A percentile compares a stretch with the other conserved stretches of the same genome.
phyloP scores from a whole-genome alignment of 2,329 filamentous ascomycete species.

The Aureobasidium sp. region DNA sequence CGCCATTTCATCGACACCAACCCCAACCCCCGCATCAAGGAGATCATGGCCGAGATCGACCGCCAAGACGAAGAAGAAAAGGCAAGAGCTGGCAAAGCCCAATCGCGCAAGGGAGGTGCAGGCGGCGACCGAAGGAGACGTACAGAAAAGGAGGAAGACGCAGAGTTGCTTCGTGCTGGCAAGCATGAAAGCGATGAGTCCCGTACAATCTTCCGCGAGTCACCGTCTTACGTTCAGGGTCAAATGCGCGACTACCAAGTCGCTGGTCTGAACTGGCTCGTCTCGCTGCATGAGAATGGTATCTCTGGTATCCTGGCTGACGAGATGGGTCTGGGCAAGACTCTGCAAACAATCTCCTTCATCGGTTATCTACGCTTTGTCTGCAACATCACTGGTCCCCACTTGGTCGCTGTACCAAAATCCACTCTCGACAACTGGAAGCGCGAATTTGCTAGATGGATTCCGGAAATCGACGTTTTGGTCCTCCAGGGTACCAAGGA shows the following conservation, averaged over 20 bases:
- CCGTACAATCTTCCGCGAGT: conserved; percentile 88
- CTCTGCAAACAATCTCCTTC: conserved; percentile 93
- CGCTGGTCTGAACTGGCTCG: conserved; percentile 91
- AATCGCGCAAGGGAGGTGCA: conserved; percentile 75
- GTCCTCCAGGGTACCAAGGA: conserved; percentile 94
- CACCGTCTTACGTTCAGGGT: conserved; percentile 78
- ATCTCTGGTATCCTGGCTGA: conserved; percentile 97
- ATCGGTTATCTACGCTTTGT: conserved; percentile 89
- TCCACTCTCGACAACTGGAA: conserved; percentile 98
- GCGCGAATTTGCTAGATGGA: conserved; percentile 88
- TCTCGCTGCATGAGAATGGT: conserved; percentile 95
- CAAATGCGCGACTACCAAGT: conserved; percentile 95
- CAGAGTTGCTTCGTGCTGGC: conserved; percentile 77
- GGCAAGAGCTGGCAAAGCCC: conserved; percentile 61
- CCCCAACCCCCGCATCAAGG: conserved; percentile 86
- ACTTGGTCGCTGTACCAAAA: conserved; percentile 87
- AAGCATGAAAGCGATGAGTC: conserved; percentile 69
- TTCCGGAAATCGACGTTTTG: conserved; percentile 86
- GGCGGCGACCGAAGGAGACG: conserved; percentile 68
- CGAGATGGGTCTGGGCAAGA: conserved; percentile 98
- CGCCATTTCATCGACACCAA: conserved; percentile 98
- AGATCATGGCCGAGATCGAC: conserved; percentile 91
- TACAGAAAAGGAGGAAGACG: conserved; percentile 96
- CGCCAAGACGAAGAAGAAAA: conserved; percentile 73
- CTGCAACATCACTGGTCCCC: conserved; percentile 79